Evolutionary conservation across 805 yeast species (phyloP).

Genomic region (Yamadazyma tumulicola): DNA sequence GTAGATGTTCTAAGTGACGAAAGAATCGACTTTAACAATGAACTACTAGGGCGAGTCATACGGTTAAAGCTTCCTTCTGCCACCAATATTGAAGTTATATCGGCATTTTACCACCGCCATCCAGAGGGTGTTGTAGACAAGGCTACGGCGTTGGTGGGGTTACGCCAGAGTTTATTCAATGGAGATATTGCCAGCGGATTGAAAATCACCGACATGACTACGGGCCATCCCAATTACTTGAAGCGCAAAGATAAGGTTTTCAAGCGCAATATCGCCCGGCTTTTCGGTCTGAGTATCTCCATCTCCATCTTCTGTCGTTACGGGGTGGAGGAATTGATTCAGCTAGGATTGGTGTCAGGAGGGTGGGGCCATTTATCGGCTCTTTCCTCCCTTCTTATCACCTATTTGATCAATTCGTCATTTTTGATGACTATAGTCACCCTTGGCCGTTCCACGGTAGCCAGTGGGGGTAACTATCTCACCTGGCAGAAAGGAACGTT

Average conservation of each 20-base stretch:
- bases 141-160: conserved; percentile 55
- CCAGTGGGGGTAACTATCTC: conserved; percentile 49
- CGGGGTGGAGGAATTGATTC: conserved; percentile 39
- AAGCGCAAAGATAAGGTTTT: conserved; percentile 27
- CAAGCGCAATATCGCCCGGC: conserved; percentile 26
- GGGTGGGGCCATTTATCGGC: conserved; percentile 37
- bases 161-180: conserved; percentile 54
- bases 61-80: conserved; percentile 30
- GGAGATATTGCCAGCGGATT: conserved; percentile 58
- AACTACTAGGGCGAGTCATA: conserved; percentile 26
- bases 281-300: conserved; percentile 29
- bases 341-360: conserved; percentile 35
- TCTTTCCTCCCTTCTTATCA: conserved; percentile 45
- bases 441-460: conserved; percentile 35
- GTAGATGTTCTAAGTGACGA: conserved; percentile 16
- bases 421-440: conserved; percentile 40
- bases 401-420: conserved; percentile 38
- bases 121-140: conserved; percentile 29
- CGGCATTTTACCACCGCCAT: conserved; percentile 22
- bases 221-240: conserved; percentile 53
- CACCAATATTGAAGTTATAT: conserved; percentile 26
- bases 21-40: conserved; percentile 15
- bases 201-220: conserved; percentile 55
- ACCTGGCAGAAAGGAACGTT: conserved; percentile 66
- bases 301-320: conserved; percentile 36